Evolutionary conservation across 192 early-diverging fungal species (phyloP), one percentile per base, ranked within the genome.

Genomic region (Phycomyces blakesleeanus): DNA sequence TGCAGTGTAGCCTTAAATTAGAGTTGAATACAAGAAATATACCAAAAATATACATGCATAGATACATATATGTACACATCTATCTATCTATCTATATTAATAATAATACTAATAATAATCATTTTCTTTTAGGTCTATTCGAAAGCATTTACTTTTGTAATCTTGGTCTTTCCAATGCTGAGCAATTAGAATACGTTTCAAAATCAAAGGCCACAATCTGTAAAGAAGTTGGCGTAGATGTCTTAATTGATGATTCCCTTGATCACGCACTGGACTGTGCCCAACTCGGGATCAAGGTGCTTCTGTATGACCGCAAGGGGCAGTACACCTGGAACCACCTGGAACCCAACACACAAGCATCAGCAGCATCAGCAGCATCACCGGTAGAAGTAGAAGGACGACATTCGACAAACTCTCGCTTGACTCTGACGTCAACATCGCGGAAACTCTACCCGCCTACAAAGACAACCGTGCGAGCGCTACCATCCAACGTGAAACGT

Each of bases 131-230:
- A 40, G 81, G 80, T 14, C 71, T 85, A 52, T 83, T 85, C 61
- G 80, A 78, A 29, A 78, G 78, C 12, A 78, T 85, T n/a, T 83
- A 85, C 63, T 85, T 85, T 68, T 80, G 79, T 22, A 85, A 85
- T 54, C 78, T 77, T 59, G 79, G 61, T 25, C 57, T 85, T 47
- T 75, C 83, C 9, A 65, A 70, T 40, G 64, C 77, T 27, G 83
- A 85, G 56, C 76, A 74, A 44, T 42, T 74, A 1, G 72, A 75
- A 14, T 80, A 78, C 61, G 71, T 81, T 25, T 80, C 74, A 21
- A 83, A 83, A 58, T 72, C 78, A 41, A 85, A 85, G 52, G 70
- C 80, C 1, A 73, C 77, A 15, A 76, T 85, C 18, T 82, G 77
- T 53, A 63, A 71, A 44, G 83, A 85, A 58, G 76, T 83, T 26